A percentile compares a stretch with the other conserved stretches of the same genome.
Evolutionary conservation across 345 rosid species (phyloP).

Genomic region (Hibiscus mutabilis): DNA sequence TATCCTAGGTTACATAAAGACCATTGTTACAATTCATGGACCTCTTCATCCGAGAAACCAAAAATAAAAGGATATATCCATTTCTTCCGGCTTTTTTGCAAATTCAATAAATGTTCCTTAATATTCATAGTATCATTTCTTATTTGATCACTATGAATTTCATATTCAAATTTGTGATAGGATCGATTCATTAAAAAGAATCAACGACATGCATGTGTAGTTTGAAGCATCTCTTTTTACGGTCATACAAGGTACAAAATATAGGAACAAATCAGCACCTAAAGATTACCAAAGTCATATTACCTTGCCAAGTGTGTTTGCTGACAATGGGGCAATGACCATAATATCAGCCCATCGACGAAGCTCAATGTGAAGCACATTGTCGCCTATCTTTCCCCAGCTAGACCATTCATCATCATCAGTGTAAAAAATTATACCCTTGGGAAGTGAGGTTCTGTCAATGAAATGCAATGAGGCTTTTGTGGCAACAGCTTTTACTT

Average conservation of each 20-base stretch:
- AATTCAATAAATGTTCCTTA: no score
- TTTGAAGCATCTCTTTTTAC: not conserved
- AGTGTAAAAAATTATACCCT: slow-evolving; percentile 61
- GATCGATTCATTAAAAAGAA: not conserved
- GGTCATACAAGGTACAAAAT: not conserved
- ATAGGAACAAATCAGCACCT: not conserved
- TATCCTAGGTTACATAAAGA: not conserved
- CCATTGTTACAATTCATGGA: not conserved
- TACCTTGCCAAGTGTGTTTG: slow-evolving; percentile 94
- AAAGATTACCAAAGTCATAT: not conserved
- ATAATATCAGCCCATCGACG: slow-evolving; percentile 92
- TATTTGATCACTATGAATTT: not conserved
- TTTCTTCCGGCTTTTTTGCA: no score
- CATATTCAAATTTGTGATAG: not conserved
- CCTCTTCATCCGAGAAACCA: no score
- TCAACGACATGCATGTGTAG: not conserved
- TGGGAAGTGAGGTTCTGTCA: slow-evolving; percentile 60
- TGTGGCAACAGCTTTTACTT: slow-evolving; percentile 77
- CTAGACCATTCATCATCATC: slow-evolving; percentile 89
- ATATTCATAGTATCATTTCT: no score
- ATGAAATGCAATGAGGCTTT: slow-evolving; percentile 77
- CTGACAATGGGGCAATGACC: slow-evolving; percentile 87
- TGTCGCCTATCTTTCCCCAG: slow-evolving; percentile 87
- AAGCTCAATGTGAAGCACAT: slow-evolving; percentile 86
- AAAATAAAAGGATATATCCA: no score